A percentile compares a stretch with the other conserved stretches of the same genome.
phyloP scores from a whole-genome alignment of 2,329 filamentous ascomycete species.

The Madurella mycetomatis region DNA sequence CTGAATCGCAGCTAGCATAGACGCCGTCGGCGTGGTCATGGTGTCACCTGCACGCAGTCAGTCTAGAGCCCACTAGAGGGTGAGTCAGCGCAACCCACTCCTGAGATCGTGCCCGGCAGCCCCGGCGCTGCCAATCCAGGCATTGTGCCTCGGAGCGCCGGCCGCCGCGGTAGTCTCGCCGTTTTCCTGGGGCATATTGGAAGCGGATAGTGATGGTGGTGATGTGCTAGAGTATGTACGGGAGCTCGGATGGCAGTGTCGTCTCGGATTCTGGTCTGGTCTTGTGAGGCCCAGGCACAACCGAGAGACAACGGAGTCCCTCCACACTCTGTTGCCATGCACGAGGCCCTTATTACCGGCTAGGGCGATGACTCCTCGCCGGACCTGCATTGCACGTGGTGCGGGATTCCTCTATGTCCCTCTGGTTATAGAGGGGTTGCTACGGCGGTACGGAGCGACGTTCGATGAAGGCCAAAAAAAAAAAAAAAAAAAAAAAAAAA shows the following conservation, averaged over 20 bases:
- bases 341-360: background rate
- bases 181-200: conserved; percentile 11
- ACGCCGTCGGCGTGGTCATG: conserved; percentile 68
- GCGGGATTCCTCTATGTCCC: background rate
- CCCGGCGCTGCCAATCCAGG: conserved; percentile 32
- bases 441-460: background rate
- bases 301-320: background rate
- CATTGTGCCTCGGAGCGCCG: conserved; percentile 14
- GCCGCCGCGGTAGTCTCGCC: background rate
- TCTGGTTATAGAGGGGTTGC: background rate
- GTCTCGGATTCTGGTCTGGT: background rate
- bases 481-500: no score
- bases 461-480: no score
- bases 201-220: background rate
- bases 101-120: conserved; percentile 31
- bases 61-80: background rate
- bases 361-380: conserved; percentile 2
- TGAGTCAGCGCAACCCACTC: conserved; percentile 24
- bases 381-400: background rate
- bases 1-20: conserved; percentile 78
- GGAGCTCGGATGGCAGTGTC: background rate
- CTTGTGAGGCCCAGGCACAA: background rate
- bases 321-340: background rate
- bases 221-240: background rate
- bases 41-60: conserved; percentile 40